phyloP scores from a whole-genome alignment of 129 eudicot species.

The Flaveria trinervia region DNA sequence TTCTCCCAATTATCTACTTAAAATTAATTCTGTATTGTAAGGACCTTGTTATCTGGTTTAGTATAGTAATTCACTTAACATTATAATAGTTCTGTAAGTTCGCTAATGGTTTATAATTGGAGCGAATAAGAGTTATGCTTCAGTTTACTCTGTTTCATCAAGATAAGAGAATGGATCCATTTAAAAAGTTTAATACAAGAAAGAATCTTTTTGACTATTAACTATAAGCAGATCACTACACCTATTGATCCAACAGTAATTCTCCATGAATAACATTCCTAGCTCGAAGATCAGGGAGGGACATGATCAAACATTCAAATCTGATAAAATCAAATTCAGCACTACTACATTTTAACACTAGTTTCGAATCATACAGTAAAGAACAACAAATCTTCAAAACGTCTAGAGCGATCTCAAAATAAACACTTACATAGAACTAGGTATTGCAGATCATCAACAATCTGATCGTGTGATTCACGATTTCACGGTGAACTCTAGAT shows the following conservation, averaged over 20 bases:
- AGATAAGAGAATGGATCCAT: no score
- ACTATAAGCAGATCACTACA: constrained; percentile 9
- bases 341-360: neutral
- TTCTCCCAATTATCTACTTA: neutral
- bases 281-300: neutral
- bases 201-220: neutral
- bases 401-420: neutral
- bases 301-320: neutral
- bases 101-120: neutral
- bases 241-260: neutral
- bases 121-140: neutral
- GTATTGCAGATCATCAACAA: neutral
- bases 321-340: neutral
- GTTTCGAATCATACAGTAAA: neutral
- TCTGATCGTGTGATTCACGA: neutral
- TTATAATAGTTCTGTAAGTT: constrained; percentile 6
- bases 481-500: constrained; percentile 1
- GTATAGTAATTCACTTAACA: neutral
- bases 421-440: neutral
- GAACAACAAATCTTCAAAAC: neutral
- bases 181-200: neutral
- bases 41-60: neutral
- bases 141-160: neutral
- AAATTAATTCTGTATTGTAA: no score
- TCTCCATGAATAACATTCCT: no score